Base-by-base conservation (phyloP, 306 rosid species). In the Hippophae gyantsensis region DNA sequence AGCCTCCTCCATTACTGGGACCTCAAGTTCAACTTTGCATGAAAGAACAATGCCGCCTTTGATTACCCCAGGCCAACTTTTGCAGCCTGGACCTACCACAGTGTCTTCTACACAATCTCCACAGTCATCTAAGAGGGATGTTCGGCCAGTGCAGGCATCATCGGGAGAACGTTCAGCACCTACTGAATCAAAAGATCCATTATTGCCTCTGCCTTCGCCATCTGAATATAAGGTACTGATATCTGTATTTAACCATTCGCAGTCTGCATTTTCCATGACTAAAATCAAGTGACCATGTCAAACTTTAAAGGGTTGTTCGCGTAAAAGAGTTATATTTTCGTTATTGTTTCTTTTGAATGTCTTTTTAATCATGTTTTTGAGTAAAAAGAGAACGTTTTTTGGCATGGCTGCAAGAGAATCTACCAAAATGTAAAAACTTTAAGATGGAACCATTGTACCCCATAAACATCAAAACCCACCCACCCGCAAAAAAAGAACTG, bases 1-100 rank as follows among this genome's bases (percentile, higher is more conserved):
- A 32, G 38, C 66, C 48, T 40, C 58, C 7, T 23, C 54, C 0
- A 13, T 42, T 13, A 27, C 67, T 57, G 77, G 52, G 50, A 59
- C 40, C 11, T 26, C 75, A 56, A 70, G 60, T 63, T 63, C 69
- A 51, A 43, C 13, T 27, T 14, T 38, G 46, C 63, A 63, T 70
- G 75, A 63, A 61, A 64, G 58, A 56, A 40, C 59, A 38, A 42
- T 18, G 52, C 66, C 62, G 9, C 50, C 69, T 52, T 53, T 71
- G 65, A 50, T 71, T 18, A 71, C 76, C 41, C 76, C 76, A 50
- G 63, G 61, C 65, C 76, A 64, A 48, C 66, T 64, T 58, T 65
- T 71, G 65, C 76, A 64, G 58, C 45, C 57, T 59, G 54, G 64
- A 10, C 58, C 50, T 25, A 6, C 61, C 18, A 7, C 78, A 54